phyloP scores from a whole-genome alignment of 805 yeast genomes.

The Kregervanrija pseudodelftensis region DNA sequence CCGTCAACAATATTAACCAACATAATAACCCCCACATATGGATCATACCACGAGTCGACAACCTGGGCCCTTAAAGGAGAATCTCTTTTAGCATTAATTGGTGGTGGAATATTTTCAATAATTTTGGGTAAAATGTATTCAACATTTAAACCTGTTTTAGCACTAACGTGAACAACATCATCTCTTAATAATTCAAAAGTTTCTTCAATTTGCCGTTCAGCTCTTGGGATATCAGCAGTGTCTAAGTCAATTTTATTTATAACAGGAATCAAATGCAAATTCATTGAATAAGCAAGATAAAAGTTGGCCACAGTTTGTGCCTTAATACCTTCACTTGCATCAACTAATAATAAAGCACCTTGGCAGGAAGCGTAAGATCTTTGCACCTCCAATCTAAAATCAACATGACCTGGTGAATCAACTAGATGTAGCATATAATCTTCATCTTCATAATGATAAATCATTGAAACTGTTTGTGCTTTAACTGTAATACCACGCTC shows the following conservation, averaged over 20 bases:
- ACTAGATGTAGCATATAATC: slow-evolving; percentile 86
- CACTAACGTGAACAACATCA: slow-evolving; percentile 79
- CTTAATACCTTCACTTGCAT: slow-evolving; percentile 94
- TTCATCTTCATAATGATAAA: slow-evolving; percentile 56
- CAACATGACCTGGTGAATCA: slow-evolving; percentile 98
- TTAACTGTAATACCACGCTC: slow-evolving; percentile 96
- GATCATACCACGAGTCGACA: slow-evolving; percentile 98
- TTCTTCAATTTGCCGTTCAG: slow-evolving; percentile 76
- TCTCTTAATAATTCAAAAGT: slow-evolving; percentile 74
- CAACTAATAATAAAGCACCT: slow-evolving; percentile 84
- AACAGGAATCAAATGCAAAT: slow-evolving; percentile 75
- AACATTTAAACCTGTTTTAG: slow-evolving; percentile 83
- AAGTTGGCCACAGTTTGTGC: slow-evolving; percentile 99
- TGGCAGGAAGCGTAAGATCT: slow-evolving; percentile 94
- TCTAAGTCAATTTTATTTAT: slow-evolving; percentile 89
- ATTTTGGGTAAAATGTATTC: slow-evolving; percentile 74
- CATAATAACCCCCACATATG: slow-evolving; percentile 85
- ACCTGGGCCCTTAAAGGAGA: slow-evolving; percentile 65
- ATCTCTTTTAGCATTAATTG: slow-evolving; percentile 35
- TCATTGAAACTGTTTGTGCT: slow-evolving; percentile 95
- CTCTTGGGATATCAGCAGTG: slow-evolving; percentile 74
- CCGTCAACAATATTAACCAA: slow-evolving; percentile 86
- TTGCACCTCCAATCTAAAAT: slow-evolving; percentile 88
- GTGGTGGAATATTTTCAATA: slow-evolving; percentile 66
- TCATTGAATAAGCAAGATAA: slow-evolving; percentile 81